phyloP scores from a whole-genome alignment of 108 stramenopile genomes.

The Schizochytrium sp. region DNA sequence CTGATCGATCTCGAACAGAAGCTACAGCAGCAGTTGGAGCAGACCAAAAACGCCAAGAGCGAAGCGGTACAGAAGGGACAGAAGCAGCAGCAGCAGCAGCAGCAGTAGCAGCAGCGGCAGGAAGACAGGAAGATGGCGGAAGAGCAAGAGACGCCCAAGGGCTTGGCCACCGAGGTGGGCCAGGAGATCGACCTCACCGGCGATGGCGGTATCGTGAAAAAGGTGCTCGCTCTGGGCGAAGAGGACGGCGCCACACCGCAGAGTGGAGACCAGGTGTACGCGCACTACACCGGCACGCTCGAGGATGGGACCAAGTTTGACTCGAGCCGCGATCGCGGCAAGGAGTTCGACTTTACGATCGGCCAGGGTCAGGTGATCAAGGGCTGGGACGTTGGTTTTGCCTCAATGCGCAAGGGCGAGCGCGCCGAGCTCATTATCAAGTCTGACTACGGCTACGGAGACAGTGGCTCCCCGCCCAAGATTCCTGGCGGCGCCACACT shows the following conservation, averaged over 20 bases:
- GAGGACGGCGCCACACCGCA: not conserved
- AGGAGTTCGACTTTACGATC: conserved; percentile 27
- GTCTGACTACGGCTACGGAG: conserved; percentile 84
- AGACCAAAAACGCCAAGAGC: too few relatives aligned
- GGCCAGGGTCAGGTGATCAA: conserved; percentile 42
- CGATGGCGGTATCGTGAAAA: conserved; percentile 21
- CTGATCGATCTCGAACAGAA: too few relatives aligned
- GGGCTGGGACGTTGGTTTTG: conserved; percentile 51
- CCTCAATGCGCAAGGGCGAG: conserved; percentile 48
- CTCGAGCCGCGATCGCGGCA: conserved; percentile 25
- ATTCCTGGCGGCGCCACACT: conserved; percentile 75
- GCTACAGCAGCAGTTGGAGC: too few relatives aligned
- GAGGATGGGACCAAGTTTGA: conserved; percentile 58
- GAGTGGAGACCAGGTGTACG: conserved; percentile 60
- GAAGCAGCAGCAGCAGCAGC: too few relatives aligned
- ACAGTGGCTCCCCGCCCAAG: conserved; percentile 67
- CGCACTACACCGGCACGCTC: conserved; percentile 76
- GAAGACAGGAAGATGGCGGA: too few relatives aligned
- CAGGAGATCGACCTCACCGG: conserved; percentile 11
- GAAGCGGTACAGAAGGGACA: too few relatives aligned
- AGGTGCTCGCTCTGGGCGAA: conserved; percentile 4
- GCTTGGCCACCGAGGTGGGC: not conserved
- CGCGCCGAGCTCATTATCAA: conserved; percentile 38
- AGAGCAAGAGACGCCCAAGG: not conserved
- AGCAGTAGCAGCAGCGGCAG: too few relatives aligned